Evolutionary conservation across 371 early-diverging fungal species (phyloP), one percentile per base, ranked within the genome.

Genomic region (Syncephalastrum sp.): DNA sequence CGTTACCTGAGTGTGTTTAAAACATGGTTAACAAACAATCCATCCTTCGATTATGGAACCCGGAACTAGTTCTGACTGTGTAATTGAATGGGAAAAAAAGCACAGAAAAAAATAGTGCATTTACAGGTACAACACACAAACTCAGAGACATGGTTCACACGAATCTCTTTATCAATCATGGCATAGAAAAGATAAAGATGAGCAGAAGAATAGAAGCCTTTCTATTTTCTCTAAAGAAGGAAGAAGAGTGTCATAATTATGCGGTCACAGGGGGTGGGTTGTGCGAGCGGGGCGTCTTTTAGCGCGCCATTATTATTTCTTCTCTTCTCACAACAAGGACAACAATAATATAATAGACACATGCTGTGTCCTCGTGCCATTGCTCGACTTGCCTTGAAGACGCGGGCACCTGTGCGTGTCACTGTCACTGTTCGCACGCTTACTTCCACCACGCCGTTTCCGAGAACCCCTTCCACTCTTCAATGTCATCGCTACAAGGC

Each of bases 221-320:
- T 44, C n/a, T 50, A 24, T 45, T 15, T n/a, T 51, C 17, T 24
- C 5, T 21, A 38, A 21, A 21, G 17, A 53, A 38, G 45, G 29
- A 54, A 15, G 33, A 16, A n/a, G 29, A 24, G 15, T 23, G 15
- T 42, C 25, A 17, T 44, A 44, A 54, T 29, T 33, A 54, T 54
- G 55, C 38, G 38, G 38, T 33, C 38, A 33, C 38, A 33, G 12
- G 38, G 29, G 38, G 10, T 33, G 38, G 38, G 12, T 33, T 33
- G 38, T 54, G 33, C 55, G 47, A 19, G 29, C 55, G 13, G 14
- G 45, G 55, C 55, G 47, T 33, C 15, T 16, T 54, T 19, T 44
- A 46, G 29, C 47, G 29, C 38, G 46, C 19, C 45, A 46, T 46
- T n/a, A n/a, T 33, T 15, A 45, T 42, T n/a, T 46, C 29, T 47